phyloP scores from a whole-genome alignment of 192 early-diverging fungal genomes.

The Coemansia sp. region DNA sequence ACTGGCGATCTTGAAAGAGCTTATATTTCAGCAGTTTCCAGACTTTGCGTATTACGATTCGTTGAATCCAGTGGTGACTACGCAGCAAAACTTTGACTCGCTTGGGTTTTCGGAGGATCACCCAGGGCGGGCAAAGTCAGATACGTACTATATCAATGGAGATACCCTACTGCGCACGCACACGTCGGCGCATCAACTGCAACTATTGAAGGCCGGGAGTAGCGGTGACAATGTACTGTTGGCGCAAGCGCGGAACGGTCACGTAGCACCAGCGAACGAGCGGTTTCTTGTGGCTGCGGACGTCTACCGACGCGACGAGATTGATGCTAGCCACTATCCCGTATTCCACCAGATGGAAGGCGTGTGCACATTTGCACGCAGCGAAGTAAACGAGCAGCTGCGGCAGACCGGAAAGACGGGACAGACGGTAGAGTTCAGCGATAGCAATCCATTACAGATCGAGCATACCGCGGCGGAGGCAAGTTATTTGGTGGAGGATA shows the following conservation, averaged over 20 bases:
- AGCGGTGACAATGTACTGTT: constrained; percentile 9
- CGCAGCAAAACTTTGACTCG: constrained; percentile 88
- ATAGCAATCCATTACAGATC: constrained; percentile 72
- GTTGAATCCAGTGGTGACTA: constrained; percentile 81
- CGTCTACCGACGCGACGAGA: constrained; percentile 95
- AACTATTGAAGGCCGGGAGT: constrained; percentile 62
- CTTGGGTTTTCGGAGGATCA: constrained; percentile 82
- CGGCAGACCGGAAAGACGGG: constrained; percentile 8
- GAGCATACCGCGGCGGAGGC: constrained; percentile 64
- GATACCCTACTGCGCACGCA: constrained; percentile 83
- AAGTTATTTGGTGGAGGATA: constrained; percentile 59
- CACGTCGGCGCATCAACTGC: constrained; percentile 91
- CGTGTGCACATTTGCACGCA: constrained; percentile 58
- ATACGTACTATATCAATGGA: constrained; percentile 92
- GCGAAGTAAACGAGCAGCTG: constrained; percentile 21
- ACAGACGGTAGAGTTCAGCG: constrained; percentile 55
- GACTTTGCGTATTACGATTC: constrained; percentile 61
- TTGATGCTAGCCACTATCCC: constrained; percentile 93
- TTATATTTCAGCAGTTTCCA: constrained; percentile 75
- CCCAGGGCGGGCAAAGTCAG: constrained; percentile 74
- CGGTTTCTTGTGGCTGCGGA: constrained; percentile 93
- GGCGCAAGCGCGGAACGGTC: constrained; percentile 29
- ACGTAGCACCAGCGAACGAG: constrained; percentile 38
- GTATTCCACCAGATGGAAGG: constrained; percentile 99
- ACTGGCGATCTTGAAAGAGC: constrained; percentile 77